phyloP scores from a whole-genome alignment of 1,139 yeast genomes.

The Pichia sp. region DNA sequence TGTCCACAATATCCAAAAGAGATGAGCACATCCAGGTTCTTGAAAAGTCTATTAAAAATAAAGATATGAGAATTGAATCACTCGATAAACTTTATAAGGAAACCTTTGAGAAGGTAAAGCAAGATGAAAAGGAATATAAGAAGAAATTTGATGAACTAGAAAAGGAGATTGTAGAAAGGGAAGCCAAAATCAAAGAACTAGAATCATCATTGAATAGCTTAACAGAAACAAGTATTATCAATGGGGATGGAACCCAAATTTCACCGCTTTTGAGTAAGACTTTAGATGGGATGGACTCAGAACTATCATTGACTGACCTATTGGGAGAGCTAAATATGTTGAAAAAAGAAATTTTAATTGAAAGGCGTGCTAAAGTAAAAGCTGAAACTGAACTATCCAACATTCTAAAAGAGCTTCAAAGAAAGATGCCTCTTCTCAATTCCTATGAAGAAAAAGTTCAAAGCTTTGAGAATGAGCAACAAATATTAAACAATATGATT shows the following conservation, averaged over 20 bases:
- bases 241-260: conserved; percentile 4
- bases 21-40: conserved; percentile 56
- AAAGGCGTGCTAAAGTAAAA: conserved; percentile 62
- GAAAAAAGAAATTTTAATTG: conserved; percentile 62
- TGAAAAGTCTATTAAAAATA: conserved; percentile 44
- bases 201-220: conserved; percentile 38
- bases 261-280: conserved; percentile 23
- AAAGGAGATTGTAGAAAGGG: conserved; percentile 21
- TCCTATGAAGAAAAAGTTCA: conserved; percentile 52
- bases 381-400: conserved; percentile 64
- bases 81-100: conserved; percentile 41
- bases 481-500: conserved; percentile 41
- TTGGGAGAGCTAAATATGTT: conserved; percentile 61
- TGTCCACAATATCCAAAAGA: conserved; percentile 57
- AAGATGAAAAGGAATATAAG: conserved; percentile 30
- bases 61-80: conserved; percentile 39
- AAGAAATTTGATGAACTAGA: conserved; percentile 18
- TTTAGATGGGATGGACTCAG: conserved; percentile 29
- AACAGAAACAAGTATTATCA: conserved; percentile 20
- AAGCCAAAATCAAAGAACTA: conserved; percentile 34
- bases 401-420: conserved; percentile 70
- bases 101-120: conserved; percentile 35
- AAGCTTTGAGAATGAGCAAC: conserved; percentile 43
- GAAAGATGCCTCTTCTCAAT: conserved; percentile 70
- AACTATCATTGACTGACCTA: conserved; percentile 60